Base-by-base conservation (phyloP, 164 flowering plant genomes). In the Kingdonia uniflora region DNA sequence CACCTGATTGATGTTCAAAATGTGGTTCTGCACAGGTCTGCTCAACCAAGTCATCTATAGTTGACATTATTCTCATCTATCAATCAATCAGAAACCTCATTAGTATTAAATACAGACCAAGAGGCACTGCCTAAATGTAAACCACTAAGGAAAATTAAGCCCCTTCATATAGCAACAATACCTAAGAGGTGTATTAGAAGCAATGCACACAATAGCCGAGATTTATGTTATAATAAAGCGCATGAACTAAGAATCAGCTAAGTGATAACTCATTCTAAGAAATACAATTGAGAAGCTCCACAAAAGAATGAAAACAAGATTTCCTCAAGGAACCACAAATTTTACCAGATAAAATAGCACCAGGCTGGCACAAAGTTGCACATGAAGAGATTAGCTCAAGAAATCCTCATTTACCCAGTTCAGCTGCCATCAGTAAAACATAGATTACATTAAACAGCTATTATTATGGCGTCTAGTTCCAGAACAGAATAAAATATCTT, bases 381-480 rank as follows among this genome's bases (percentile, higher is more conserved):
- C 77, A 61, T 72, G 77, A 81, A 72, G 69, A 73, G 77, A 74
- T 64, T 74, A 80, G 78, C 86, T 78, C 84, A 80, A n/a, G n/a
- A n/a, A 77, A 77, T 73, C 88, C 76, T 80, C 91, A 83, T 70
- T 75, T 74, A 75, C 77, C 87, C 77, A 76, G 70, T 76, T 80
- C 73, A 79, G 76, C 96, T 82, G 91, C 85, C 85, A 84, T 69
- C 71, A 82, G 78, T 66, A 84, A n/a, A 87, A 82, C 72, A 83
- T 69, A 71, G 76, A 74, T 69, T 66, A 74, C 75, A 84, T 84
- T 71, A 83, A 82, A 70, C 50, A 57, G 63, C 57, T 42, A 65
- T 55, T 29, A 29, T 29, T 29, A 29, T 29, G 35, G 8, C 8
- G 4, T 29, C 35, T 29, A 29, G 8, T 29, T 29, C 35, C 35